Evolutionary conservation across 2,329 filamentous ascomycete genomes (phyloP).

Genomic region (Hypoxylon sp.): DNA sequence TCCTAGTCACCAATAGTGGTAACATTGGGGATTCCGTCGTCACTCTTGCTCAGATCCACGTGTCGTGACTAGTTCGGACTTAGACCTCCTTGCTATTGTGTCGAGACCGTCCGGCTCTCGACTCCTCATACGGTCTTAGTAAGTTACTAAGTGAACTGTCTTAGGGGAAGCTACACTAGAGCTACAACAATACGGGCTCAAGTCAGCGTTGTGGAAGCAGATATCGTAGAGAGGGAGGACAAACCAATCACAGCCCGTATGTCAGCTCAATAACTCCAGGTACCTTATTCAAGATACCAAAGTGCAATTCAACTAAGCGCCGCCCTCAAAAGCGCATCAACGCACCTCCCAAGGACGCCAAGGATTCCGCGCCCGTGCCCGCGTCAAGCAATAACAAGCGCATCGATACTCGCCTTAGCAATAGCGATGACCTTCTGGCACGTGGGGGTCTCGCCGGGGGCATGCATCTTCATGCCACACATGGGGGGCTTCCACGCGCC

Average conservation of each 20-base stretch:
- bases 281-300: not conserved
- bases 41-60: not conserved
- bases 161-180: not conserved
- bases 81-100: not conserved
- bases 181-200: not conserved
- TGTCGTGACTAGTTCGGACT: not conserved
- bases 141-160: not conserved
- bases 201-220: not conserved
- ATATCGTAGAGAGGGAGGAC: not conserved
- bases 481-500: constrained; percentile 55
- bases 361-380: not conserved
- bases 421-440: constrained; percentile 69
- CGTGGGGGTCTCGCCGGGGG: constrained; percentile 57
- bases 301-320: not conserved
- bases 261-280: not conserved
- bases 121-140: not conserved
- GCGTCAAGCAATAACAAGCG: constrained; percentile 66
- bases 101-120: not conserved
- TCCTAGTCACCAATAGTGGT: not conserved
- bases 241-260: not conserved
- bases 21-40: not conserved
- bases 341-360: not conserved
- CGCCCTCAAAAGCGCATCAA: too few relatives aligned
- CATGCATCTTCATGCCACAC: constrained; percentile 50
- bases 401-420: constrained; percentile 68